Evolutionary conservation across 495 filamentous ascomycete genomes (phyloP).

Genomic region (Chaetomidium leptoderma): DNA sequence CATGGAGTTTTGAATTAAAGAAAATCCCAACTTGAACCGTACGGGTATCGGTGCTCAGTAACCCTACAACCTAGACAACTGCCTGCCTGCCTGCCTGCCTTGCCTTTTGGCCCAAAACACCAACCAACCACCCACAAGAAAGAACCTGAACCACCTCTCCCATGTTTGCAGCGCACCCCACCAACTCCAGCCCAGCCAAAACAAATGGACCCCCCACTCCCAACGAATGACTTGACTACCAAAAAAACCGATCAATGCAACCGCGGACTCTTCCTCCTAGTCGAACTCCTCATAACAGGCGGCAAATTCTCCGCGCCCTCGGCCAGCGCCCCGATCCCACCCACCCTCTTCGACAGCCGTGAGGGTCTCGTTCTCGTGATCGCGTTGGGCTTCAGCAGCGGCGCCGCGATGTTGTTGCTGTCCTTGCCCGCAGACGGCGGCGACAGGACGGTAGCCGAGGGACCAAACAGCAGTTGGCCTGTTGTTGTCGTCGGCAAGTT

Average conservation of each 20-base stretch:
- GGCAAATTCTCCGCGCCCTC: constrained; percentile 62
- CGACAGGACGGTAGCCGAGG: neutral
- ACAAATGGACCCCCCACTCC: neutral
- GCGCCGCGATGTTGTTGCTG: neutral
- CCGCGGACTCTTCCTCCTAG: constrained; percentile 52
- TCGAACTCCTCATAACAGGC: constrained; percentile 40
- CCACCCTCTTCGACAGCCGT: constrained; percentile 46
- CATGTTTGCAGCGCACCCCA: too few species aligned
- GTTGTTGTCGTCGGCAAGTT: constrained; percentile 20
- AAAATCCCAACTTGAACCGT: constrained; percentile 2
- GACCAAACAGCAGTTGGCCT: neutral
- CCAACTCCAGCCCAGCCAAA: neutral
- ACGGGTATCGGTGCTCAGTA: constrained; percentile 26
- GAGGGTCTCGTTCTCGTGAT: constrained; percentile 43
- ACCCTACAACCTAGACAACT: constrained; percentile 18
- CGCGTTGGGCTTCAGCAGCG: constrained; percentile 44
- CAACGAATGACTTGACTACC: neutral
- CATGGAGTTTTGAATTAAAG: constrained; percentile 1
- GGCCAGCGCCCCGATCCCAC: constrained; percentile 27
- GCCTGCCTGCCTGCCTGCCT: neutral
- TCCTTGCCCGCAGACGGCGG: neutral
- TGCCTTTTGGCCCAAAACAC: too few species aligned
- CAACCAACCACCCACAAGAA: neutral
- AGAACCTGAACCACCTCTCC: neutral
- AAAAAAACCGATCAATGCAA: constrained; percentile 28